A percentile compares a stretch with the other conserved stretches of the same genome.
Evolutionary conservation across 805 yeast species (phyloP).

Genomic region (Citeromyces nyonsensis): DNA sequence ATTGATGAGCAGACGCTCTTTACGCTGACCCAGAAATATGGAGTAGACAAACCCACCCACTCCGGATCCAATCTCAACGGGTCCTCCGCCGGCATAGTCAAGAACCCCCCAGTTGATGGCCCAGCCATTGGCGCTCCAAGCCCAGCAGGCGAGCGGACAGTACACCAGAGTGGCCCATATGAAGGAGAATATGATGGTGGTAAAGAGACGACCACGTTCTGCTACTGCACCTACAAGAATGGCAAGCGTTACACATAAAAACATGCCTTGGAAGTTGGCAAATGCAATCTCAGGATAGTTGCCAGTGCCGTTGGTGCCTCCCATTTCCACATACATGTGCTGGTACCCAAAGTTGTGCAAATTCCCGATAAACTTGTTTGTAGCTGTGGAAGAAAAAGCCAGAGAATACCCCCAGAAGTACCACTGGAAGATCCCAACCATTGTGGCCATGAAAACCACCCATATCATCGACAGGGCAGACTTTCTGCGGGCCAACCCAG

Average conservation of each 20-base stretch:
- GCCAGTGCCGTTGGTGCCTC: conserved; percentile 13
- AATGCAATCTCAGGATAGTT: conserved; percentile 73
- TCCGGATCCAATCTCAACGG: conserved; percentile 88
- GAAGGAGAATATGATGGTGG: conserved; percentile 70
- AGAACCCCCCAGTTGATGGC: conserved; percentile 82
- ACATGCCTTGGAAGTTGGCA: conserved; percentile 84
- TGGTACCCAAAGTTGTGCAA: conserved; percentile 71
- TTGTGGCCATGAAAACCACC: conserved; percentile 58
- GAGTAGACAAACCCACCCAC: conserved; percentile 80
- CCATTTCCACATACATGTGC: conserved; percentile 28
- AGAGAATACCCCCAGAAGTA: conserved; percentile 97
- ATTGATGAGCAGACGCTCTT: conserved; percentile 63
- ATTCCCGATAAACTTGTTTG: conserved; percentile 81
- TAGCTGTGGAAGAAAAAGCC: conserved; percentile 69
- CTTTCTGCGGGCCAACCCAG: conserved; percentile 83
- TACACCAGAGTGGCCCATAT: conserved; percentile 86
- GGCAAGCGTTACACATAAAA: conserved; percentile 81
- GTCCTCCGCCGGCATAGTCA: conserved; percentile 97
- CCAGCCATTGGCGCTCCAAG: conserved; percentile 93
- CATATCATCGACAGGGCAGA: conserved; percentile 81
- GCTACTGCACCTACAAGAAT: conserved; percentile 88
- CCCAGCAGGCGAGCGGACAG: conserved; percentile 92
- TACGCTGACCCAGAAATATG: conserved; percentile 67
- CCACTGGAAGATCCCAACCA: conserved; percentile 80
- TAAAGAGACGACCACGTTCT: conserved; percentile 82